Percentiles rank a stretch among this genome's conserved stretches.
Evolutionary conservation across 805 yeast genomes (phyloP).

Genomic region (Pachysolen tannophilus): DNA sequence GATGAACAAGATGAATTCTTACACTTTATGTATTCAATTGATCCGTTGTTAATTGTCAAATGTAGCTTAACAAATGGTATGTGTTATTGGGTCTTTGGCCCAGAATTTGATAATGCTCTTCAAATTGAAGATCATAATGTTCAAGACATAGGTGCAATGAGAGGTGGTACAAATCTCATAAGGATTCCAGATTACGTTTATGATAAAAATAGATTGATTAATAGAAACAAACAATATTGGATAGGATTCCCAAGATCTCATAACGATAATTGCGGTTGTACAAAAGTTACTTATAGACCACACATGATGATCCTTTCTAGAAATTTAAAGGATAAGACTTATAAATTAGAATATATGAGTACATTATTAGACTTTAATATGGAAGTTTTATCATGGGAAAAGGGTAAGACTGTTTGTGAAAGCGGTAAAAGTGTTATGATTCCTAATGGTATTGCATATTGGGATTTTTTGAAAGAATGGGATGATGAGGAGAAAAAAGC

Average conservation of each 20-base stretch:
- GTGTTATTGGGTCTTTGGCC: no score
- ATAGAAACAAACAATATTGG: conserved; percentile 36
- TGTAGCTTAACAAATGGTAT: conserved; percentile 24
- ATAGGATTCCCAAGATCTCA: conserved; percentile 39
- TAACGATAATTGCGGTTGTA: conserved; percentile 35
- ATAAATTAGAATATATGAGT: conserved; percentile 22
- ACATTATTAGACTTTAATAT: conserved; percentile 26
- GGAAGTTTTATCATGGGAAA: conserved; percentile 23
- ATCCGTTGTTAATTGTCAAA: conserved; percentile 24
- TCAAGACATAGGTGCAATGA: no score
- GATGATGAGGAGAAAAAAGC: conserved; percentile 2
- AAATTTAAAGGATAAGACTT: conserved; percentile 18
- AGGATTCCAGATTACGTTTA: no score
- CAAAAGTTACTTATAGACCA: conserved; percentile 35
- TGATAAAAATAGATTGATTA: no score
- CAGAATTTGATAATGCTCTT: no score
- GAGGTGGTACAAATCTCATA: no score
- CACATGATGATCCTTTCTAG: conserved; percentile 28
- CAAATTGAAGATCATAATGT: no score
- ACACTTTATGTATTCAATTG: conserved; percentile 23
- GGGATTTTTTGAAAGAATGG: conserved; percentile 19
- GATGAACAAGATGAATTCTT: conserved; percentile 15
- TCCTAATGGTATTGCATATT: conserved; percentile 38
- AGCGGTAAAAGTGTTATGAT: conserved; percentile 31
- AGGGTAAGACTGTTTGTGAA: not conserved